Evolutionary conservation across 495 filamentous ascomycete genomes (phyloP).

Genomic region (Hyaloscypha variabilis): DNA sequence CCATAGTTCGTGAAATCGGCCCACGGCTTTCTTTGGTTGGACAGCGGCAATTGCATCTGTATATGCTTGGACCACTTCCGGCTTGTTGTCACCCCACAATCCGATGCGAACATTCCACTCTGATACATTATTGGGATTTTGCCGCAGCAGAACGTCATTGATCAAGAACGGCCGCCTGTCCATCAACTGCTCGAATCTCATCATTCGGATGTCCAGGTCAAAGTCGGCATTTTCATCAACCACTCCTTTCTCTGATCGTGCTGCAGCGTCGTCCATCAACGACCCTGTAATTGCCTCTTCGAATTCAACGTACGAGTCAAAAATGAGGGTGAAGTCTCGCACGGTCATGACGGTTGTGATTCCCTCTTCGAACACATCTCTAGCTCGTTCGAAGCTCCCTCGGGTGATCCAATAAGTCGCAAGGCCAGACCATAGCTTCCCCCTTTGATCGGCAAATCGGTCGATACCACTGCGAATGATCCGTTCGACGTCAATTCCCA

Average conservation of each 20-base stretch:
- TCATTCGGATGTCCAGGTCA: slow-evolving; percentile 96
- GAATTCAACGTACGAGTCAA: slow-evolving; percentile 95
- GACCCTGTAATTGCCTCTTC: slow-evolving; percentile 94
- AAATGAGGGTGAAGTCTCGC: slow-evolving; percentile 95
- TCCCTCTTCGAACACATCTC: slow-evolving; percentile 95
- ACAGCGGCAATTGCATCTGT: slow-evolving; percentile 92
- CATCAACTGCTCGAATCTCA: slow-evolving; percentile 98
- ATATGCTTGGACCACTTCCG: slow-evolving; percentile 91
- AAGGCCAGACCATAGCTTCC: slow-evolving; percentile 94
- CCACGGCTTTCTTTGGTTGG: slow-evolving; percentile 92
- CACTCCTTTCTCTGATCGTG: slow-evolving; percentile 79
- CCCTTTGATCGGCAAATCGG: slow-evolving; percentile 90
- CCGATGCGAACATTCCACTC: slow-evolving; percentile 98
- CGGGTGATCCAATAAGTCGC: slow-evolving; percentile 97
- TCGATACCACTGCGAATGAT: slow-evolving; percentile 94
- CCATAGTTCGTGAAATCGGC: slow-evolving; percentile 95
- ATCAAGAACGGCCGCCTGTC: slow-evolving; percentile 94
- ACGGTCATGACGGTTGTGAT: slow-evolving; percentile 99
- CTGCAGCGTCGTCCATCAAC: slow-evolving; percentile 85
- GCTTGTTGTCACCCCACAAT: slow-evolving; percentile 92
- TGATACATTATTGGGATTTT: slow-evolving; percentile 94
- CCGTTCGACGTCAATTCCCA: slow-evolving; percentile 87
- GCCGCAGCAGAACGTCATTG: slow-evolving; percentile 92
- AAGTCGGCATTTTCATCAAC: slow-evolving; percentile 88
- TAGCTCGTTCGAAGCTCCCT: slow-evolving; percentile 84